Percentiles rank a stretch among this genome's conserved stretches.
Evolutionary conservation across 2,329 filamentous ascomycete genomes (phyloP).

Genomic region (Pestalotiopsis fici): DNA sequence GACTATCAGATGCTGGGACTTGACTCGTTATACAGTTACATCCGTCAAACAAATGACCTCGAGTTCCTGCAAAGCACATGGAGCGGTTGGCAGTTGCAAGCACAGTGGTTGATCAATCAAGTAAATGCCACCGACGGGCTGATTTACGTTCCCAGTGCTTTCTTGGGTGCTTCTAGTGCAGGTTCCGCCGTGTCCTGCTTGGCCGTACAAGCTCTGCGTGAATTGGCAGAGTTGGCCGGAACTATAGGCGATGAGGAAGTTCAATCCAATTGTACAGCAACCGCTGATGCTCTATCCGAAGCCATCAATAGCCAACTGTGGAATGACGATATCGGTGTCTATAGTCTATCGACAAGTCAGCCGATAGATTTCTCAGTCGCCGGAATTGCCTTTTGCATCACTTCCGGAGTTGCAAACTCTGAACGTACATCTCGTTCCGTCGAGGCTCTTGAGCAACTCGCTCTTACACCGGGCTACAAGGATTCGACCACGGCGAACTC

Average conservation of each 20-base stretch:
- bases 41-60: conserved; percentile 17
- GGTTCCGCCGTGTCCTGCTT: conserved; percentile 16
- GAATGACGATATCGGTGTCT: conserved; percentile 19
- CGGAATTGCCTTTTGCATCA: conserved; percentile 19
- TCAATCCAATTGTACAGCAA: neutral
- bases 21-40: conserved; percentile 15
- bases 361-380: conserved; percentile 14
- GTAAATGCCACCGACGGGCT: conserved; percentile 16
- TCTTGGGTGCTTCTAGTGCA: conserved; percentile 13
- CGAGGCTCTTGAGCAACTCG: conserved; percentile 10
- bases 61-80: conserved; percentile 15
- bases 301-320: conserved; percentile 19
- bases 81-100: conserved; percentile 13
- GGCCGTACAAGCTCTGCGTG: conserved; percentile 13
- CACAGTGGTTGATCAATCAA: conserved; percentile 13
- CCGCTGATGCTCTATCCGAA: conserved; percentile 1
- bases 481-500: conserved; percentile 15
- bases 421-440: conserved; percentile 12
- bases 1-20: conserved; percentile 23
- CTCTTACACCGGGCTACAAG: conserved; percentile 18
- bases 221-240: conserved; percentile 13
- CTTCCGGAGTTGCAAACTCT: conserved; percentile 14
- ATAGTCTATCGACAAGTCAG: conserved; percentile 7
- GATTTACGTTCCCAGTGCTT: conserved; percentile 12
- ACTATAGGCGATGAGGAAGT: conserved; percentile 18